Evolutionary conservation across 345 rosid species (phyloP).

Genomic region (Bretschneidera sinensis): DNA sequence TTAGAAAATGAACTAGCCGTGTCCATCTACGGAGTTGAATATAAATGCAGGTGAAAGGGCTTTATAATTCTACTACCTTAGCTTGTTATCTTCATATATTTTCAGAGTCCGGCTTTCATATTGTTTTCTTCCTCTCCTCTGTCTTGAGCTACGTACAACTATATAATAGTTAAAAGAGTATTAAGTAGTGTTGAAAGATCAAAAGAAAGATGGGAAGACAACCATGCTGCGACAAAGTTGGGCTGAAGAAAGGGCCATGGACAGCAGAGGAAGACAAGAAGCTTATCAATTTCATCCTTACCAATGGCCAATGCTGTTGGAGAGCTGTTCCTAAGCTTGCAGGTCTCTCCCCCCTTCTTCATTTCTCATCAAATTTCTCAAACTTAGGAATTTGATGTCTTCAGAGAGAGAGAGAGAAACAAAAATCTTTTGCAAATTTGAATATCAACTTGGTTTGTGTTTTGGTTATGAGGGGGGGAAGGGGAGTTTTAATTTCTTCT

Average conservation of each 20-base stretch:
- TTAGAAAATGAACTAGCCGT: slow-evolving; percentile 20
- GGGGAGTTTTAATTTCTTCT: too few species aligned
- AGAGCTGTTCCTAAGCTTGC: slow-evolving; percentile 95
- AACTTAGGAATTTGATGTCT: too few species aligned
- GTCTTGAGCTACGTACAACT: too few species aligned
- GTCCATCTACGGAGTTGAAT: slow-evolving; percentile 23
- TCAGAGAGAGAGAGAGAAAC: too few species aligned
- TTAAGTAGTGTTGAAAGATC: background rate
- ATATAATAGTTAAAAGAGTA: too few species aligned
- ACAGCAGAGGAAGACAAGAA: slow-evolving; percentile 90
- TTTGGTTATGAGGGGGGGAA: background rate
- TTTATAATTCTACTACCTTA: slow-evolving; percentile 24
- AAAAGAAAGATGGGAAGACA: slow-evolving; percentile 70
- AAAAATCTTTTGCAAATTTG: too few species aligned
- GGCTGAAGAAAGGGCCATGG: slow-evolving; percentile 98
- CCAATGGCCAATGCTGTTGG: slow-evolving; percentile 99
- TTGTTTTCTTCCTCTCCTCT: background rate
- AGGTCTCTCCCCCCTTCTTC: slow-evolving; percentile 28
- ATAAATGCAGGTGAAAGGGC: slow-evolving; percentile 20
- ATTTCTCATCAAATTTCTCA: background rate
- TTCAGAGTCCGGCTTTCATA: too few species aligned
- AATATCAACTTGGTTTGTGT: too few species aligned
- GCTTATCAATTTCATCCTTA: slow-evolving; percentile 80
- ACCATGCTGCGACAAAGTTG: slow-evolving; percentile 95
- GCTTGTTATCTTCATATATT: slow-evolving; percentile 13